Evolutionary conservation across 257 asterid genomes (phyloP).

Genomic region (Oldenlandia corymbosa): DNA sequence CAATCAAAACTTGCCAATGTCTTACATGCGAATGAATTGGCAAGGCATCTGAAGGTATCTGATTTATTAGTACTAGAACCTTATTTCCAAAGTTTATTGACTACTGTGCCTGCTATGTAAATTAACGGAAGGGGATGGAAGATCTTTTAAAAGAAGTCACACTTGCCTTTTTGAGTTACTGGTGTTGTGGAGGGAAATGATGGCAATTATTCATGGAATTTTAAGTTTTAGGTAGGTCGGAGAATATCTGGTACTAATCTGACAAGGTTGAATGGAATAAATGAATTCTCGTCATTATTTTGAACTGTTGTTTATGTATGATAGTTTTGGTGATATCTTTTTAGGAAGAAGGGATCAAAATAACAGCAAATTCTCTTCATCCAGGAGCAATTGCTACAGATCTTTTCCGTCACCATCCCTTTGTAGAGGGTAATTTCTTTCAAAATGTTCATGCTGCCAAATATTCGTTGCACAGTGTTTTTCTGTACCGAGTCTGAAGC

Average conservation of each 20-base stretch:
- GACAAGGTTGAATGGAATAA: background rate
- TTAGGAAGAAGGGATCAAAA: constrained; percentile 65
- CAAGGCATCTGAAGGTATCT: constrained; percentile 46
- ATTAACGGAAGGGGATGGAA: background rate
- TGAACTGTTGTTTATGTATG: background rate
- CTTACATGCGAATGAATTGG: constrained; percentile 63
- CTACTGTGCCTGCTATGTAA: too few relatives aligned
- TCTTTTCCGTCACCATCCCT: constrained; percentile 43
- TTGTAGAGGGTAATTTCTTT: constrained; percentile 40
- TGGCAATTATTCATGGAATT: background rate
- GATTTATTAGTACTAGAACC: background rate
- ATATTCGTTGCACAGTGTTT: background rate
- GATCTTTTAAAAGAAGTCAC: too few relatives aligned
- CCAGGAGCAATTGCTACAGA: constrained; percentile 86
- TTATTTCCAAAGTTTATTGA: too few relatives aligned
- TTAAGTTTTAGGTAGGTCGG: background rate
- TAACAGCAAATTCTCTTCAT: constrained; percentile 83
- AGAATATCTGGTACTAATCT: background rate
- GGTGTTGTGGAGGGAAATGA: too few relatives aligned
- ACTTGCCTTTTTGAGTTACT: background rate
- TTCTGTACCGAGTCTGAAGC: background rate
- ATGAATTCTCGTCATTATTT: background rate
- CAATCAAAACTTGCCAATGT: constrained; percentile 72
- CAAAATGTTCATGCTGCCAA: background rate
- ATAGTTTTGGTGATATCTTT: background rate